A percentile compares a stretch with the other conserved stretches of the same genome.
Conservation (phyloP, 495 filamentous ascomycete genomes). For the Aspergillus kassunensis region DNA sequence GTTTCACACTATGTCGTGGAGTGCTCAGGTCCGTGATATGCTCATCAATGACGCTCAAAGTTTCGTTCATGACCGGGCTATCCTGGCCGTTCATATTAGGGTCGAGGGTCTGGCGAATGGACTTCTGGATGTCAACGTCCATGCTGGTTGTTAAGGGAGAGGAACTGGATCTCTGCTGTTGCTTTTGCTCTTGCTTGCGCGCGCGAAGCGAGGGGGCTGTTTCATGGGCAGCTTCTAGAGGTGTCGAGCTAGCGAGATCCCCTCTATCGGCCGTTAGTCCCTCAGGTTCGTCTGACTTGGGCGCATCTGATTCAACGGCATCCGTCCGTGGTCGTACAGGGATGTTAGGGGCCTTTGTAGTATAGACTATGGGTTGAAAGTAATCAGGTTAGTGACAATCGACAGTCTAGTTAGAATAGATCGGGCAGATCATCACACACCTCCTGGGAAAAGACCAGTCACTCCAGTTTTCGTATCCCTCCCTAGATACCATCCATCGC, state of each 20-base stretch:
- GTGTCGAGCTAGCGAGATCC: constrained; percentile 26
- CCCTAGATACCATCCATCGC: constrained; percentile 96
- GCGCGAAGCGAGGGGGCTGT: constrained; percentile 19
- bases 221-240: constrained; percentile 23
- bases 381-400: constrained; percentile 1
- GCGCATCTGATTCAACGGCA: not conserved
- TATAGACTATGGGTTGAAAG: constrained; percentile 26
- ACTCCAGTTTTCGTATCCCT: constrained; percentile 68
- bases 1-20: constrained; percentile 53
- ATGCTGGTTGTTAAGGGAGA: constrained; percentile 40
- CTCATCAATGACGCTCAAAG: constrained; percentile 94
- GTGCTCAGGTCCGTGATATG: constrained; percentile 93
- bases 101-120: constrained; percentile 43
- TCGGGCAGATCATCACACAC: constrained; percentile 42
- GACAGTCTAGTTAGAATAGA: not conserved
- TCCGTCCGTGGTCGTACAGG: constrained; percentile 7
- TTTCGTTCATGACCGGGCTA: constrained; percentile 93
- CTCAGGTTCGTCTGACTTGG: constrained; percentile 1
- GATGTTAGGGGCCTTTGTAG: constrained; percentile 18
- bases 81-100: constrained; percentile 45
- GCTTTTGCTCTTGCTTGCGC: constrained; percentile 34
- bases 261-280: not conserved
- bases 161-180: constrained; percentile 39
- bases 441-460: constrained; percentile 86
- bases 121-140: constrained; percentile 43